Percentiles rank a stretch among this genome's conserved stretches.
These are phyloP conservation scores for Prosopis cineraria DNA, from an alignment of 306 rosid species.

Conservation along the genomic window DNA sequence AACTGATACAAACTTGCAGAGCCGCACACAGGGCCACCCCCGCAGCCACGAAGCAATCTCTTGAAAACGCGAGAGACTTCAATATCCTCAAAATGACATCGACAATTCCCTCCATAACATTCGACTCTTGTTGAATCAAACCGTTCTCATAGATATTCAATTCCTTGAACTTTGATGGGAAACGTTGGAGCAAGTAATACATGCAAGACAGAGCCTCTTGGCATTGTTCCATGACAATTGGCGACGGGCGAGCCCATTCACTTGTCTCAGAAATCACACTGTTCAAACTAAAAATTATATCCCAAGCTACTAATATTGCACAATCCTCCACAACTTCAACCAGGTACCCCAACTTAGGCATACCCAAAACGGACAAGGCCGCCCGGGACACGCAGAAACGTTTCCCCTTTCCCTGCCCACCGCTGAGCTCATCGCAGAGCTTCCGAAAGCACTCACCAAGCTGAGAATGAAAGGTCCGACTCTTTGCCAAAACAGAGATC, in stretches of 20 bases:
- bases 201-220: constrained; percentile 93
- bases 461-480: constrained; percentile 34
- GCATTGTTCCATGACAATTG: constrained; percentile 93
- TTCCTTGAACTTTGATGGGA: constrained; percentile 60
- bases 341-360: constrained; percentile 79
- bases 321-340: constrained; percentile 66
- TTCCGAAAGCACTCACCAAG: constrained; percentile 46
- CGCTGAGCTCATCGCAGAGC: constrained; percentile 54
- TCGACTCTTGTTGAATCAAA: constrained; percentile 24
- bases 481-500: constrained; percentile 62
- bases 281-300: constrained; percentile 52
- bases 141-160: constrained; percentile 15
- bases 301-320: constrained; percentile 63
- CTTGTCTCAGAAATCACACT: constrained; percentile 59
- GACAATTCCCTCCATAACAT: constrained; percentile 57
- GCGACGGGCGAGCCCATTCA: constrained; percentile 72
- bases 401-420: constrained; percentile 42
- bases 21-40: constrained; percentile 89
- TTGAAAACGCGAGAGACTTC: constrained; percentile 66
- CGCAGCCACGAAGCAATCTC: constrained; percentile 94
- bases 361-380: constrained; percentile 68
- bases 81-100: constrained; percentile 59
- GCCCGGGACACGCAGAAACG: constrained; percentile 71
- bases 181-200: constrained; percentile 89
- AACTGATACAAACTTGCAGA: constrained; percentile 65